phyloP scores from a whole-genome alignment of 768 basidiomycete species.

The Hygrophorus pudorinus region DNA sequence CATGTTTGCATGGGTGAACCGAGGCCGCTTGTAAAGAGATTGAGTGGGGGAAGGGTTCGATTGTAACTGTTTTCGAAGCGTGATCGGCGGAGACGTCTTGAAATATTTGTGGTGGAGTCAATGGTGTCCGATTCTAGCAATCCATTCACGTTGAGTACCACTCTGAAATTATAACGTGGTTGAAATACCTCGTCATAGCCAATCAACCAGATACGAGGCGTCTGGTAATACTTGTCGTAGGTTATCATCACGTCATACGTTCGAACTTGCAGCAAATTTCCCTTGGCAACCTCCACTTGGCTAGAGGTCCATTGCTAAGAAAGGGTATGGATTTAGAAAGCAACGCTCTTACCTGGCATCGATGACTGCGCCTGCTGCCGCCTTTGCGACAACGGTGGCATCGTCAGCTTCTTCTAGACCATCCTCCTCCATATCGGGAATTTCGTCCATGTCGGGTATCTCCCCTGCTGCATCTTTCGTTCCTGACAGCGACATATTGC shows the following conservation, averaged over 20 bases:
- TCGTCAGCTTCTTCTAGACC: conserved; percentile 82
- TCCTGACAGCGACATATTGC: conserved; percentile 33
- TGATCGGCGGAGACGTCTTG: conserved; percentile 97
- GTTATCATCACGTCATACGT: conserved; percentile 99
- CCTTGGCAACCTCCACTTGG: conserved; percentile 55
- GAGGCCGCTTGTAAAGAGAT: conserved; percentile 78
- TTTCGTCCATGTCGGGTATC: conserved; percentile 83
- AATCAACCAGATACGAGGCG: conserved; percentile 93
- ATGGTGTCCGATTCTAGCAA: conserved; percentile 71
- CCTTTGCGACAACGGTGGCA: conserved; percentile 60
- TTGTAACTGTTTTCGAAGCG: conserved; percentile 97
- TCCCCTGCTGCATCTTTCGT: conserved; percentile 27
- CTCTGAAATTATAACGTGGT: background rate
- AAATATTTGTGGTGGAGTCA: conserved; percentile 87
- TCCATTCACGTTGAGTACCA: conserved; percentile 5
- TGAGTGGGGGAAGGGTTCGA: conserved; percentile 96
- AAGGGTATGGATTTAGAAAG: background rate
- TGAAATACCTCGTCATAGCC: conserved; percentile 85
- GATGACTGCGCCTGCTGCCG: conserved; percentile 22
- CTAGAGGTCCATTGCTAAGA: conserved; percentile 22
- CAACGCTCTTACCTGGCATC: conserved; percentile 37
- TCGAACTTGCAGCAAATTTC: conserved; percentile 87
- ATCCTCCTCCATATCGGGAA: conserved; percentile 99
- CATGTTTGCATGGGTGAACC: conserved; percentile 98
- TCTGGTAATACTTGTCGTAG: conserved; percentile 99